Conservation (phyloP, 1,139 yeast species). For the Saccharomyces hybrid region DNA sequence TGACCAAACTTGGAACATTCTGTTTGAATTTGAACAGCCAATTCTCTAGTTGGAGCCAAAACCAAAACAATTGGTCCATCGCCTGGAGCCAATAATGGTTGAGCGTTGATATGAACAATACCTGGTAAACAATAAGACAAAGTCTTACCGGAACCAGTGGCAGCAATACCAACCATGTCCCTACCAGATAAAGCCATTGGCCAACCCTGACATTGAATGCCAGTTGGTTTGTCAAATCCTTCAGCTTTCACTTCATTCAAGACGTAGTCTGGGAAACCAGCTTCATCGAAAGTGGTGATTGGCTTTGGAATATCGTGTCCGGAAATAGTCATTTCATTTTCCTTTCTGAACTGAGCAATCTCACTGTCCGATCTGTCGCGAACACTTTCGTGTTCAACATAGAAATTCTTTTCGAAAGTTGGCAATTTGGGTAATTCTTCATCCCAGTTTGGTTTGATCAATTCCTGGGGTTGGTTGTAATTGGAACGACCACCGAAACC, state of each 20-base stretch:
- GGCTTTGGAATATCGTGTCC: slow-evolving; percentile 94
- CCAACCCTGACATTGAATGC: slow-evolving; percentile 99
- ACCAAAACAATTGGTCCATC: slow-evolving; percentile 97
- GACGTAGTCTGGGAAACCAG: slow-evolving; percentile 94
- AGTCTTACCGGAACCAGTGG: slow-evolving; percentile 98
- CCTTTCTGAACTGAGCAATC: slow-evolving; percentile 65
- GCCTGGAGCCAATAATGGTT: slow-evolving; percentile 84
- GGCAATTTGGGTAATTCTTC: slow-evolving; percentile 54
- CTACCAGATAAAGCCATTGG: slow-evolving; percentile 99
- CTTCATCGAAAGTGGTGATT: slow-evolving; percentile 85
- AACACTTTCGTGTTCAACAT: slow-evolving; percentile 76
- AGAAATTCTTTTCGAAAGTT: slow-evolving; percentile 90
- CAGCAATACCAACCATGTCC: slow-evolving; percentile 97
- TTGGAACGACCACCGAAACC: slow-evolving; percentile 36
- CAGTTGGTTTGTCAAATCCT: slow-evolving; percentile 92
- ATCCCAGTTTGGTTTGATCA: slow-evolving; percentile 74
- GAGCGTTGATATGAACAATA: slow-evolving; percentile 96
- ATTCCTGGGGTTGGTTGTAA: slow-evolving; percentile 39
- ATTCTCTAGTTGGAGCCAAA: slow-evolving; percentile 97
- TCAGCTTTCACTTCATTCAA: slow-evolving; percentile 80
- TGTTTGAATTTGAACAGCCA: slow-evolving; percentile 93
- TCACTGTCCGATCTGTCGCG: slow-evolving; percentile 68
- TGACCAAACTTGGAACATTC: slow-evolving; percentile 94
- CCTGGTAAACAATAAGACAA: slow-evolving; percentile 93
- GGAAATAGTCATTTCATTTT: slow-evolving; percentile 74